Evolutionary conservation across 768 basidiomycete genomes (phyloP).

Genomic region (Hygrophorus russula): DNA sequence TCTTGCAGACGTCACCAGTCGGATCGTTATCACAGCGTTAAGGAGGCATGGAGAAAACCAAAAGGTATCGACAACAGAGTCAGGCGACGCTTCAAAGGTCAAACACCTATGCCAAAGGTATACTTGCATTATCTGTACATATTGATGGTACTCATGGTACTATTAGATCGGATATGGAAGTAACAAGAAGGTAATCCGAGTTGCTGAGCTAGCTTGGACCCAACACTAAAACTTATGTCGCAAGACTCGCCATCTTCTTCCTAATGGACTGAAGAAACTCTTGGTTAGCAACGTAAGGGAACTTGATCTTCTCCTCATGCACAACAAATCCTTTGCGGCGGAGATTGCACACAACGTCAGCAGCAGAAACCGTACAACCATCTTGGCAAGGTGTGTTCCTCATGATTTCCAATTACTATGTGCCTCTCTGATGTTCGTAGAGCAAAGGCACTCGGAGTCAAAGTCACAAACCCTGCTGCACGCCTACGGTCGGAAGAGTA

Average conservation of each 20-base stretch:
- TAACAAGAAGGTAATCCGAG: conserved; percentile 61
- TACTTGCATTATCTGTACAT: conserved; percentile 10
- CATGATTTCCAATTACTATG: conserved; percentile 1
- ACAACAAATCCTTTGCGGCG: conserved; percentile 92
- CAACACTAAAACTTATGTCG: conserved; percentile 1
- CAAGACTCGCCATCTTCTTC: conserved; percentile 89
- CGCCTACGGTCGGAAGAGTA: conserved; percentile 93
- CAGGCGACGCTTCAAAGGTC: conserved; percentile 90
- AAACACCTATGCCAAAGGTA: conserved; percentile 94
- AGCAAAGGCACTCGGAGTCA: conserved; percentile 79
- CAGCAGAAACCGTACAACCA: conserved; percentile 86
- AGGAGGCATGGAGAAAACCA: conserved; percentile 99
- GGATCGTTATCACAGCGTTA: conserved; percentile 93
- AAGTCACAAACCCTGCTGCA: conserved; percentile 88
- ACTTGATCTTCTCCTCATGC: conserved; percentile 92
- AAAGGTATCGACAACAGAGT: conserved; percentile 99
- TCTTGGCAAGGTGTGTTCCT: conserved; percentile 69
- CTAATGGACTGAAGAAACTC: conserved; percentile 93
- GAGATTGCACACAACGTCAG: conserved; percentile 96
- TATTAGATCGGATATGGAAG: conserved; percentile 76
- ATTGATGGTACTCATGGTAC: conserved; percentile 2
- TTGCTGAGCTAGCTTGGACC: conserved; percentile 13
- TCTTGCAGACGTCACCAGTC: conserved; percentile 86
- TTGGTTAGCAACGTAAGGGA: conserved; percentile 90
- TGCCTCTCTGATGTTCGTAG: conserved; percentile 31